Evolutionary conservation across 2,329 filamentous ascomycete genomes (phyloP).

Genomic region (Aspergillus felis): DNA sequence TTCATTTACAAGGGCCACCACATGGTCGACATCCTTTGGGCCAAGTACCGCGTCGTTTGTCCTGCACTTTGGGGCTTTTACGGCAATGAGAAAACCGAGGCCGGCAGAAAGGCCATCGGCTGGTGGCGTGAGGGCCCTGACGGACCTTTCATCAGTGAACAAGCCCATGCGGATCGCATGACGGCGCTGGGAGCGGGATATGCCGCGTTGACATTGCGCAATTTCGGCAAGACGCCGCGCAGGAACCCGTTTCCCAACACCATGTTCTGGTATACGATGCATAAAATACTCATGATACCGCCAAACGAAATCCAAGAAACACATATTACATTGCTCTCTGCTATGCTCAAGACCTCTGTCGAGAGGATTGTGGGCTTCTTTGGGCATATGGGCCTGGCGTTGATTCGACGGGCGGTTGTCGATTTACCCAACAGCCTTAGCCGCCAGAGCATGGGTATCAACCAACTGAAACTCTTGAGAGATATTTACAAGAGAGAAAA

Average conservation of each 20-base stretch:
- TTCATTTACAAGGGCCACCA: conserved; percentile 65
- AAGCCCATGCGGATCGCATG: conserved; percentile 78
- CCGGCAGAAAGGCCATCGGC: conserved; percentile 64
- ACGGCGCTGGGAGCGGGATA: conserved; percentile 79
- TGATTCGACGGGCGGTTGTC: conserved; percentile 67
- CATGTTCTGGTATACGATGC: conserved; percentile 78
- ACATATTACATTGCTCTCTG: conserved; percentile 65
- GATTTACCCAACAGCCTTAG: conserved; percentile 58
- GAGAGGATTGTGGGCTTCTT: conserved; percentile 76
- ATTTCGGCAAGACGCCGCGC: conserved; percentile 68
- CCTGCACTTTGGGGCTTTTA: conserved; percentile 82
- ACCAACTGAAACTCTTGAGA: conserved; percentile 35
- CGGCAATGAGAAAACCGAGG: conserved; percentile 68
- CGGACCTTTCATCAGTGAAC: conserved; percentile 60
- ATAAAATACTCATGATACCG: conserved; percentile 73
- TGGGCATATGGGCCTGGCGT: conserved; percentile 68
- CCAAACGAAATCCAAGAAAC: conserved; percentile 65
- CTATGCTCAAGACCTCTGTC: conserved; percentile 70
- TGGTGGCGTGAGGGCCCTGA: conserved; percentile 61
- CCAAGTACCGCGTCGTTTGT: conserved; percentile 76
- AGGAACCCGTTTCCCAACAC: conserved; percentile 72
- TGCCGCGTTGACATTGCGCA: conserved; percentile 74
- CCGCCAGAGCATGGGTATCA: conserved; percentile 35
- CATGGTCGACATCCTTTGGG: conserved; percentile 78
- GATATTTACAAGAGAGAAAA: conserved; percentile 36